phyloP scores from a whole-genome alignment of 148 eudicot species.

The Dysphania ambrosioides region DNA sequence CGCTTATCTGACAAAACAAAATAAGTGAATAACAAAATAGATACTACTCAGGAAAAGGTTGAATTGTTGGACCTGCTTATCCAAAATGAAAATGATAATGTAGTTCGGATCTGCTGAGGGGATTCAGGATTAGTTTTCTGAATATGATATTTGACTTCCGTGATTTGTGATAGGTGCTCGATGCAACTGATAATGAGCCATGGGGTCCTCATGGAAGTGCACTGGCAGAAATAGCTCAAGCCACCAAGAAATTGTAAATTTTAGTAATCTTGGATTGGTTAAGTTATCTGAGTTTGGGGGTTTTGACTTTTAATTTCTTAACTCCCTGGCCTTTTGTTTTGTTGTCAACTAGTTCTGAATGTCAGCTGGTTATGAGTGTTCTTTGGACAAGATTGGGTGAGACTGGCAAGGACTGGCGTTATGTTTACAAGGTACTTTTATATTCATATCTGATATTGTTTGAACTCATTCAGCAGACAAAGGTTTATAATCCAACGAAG shows the following conservation, averaged over 20 bases:
- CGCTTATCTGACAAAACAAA: too few species aligned
- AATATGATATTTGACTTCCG: slow-evolving; percentile 1
- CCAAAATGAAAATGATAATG: neutral
- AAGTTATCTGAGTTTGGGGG: slow-evolving; percentile 9
- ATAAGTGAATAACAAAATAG: neutral
- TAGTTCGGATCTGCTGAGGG: neutral
- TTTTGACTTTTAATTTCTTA: neutral
- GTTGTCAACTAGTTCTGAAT: slow-evolving; percentile 59
- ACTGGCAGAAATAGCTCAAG: slow-evolving; percentile 83
- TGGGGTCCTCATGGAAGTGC: slow-evolving; percentile 99
- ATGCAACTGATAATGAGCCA: slow-evolving; percentile 94
- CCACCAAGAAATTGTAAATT: slow-evolving; percentile 82
- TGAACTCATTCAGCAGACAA: neutral
- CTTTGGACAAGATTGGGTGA: slow-evolving; percentile 92
- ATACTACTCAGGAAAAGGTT: neutral
- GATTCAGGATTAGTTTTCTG: neutral
- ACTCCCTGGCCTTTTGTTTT: slow-evolving; percentile 11
- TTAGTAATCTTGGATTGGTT: slow-evolving; percentile 7
- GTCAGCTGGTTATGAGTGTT: slow-evolving; percentile 94
- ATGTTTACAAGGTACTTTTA: slow-evolving; percentile 70
- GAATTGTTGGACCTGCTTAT: neutral
- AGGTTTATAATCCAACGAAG: neutral
- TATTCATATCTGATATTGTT: slow-evolving; percentile 5
- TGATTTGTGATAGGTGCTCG: slow-evolving; percentile 58
- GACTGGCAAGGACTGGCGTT: slow-evolving; percentile 87